Conservation (phyloP, 345 rosid species). For the Raphanus raphanistrum region DNA sequence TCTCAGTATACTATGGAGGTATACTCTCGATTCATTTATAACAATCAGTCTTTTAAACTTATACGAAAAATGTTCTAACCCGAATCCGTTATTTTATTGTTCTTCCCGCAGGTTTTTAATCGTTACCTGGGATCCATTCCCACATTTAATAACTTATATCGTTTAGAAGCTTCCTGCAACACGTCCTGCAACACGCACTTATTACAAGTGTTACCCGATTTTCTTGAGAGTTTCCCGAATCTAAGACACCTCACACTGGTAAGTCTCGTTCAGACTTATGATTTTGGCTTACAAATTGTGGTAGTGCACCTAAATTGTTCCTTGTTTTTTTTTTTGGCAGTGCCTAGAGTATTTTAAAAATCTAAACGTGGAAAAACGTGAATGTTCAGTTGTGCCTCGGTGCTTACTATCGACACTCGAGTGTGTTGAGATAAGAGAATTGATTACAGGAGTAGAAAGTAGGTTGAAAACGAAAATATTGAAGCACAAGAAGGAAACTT, state of each 20-base stretch:
- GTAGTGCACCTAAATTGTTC: background rate
- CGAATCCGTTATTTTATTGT: background rate
- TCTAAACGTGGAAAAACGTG: background rate
- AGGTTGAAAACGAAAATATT: background rate
- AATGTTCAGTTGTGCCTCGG: background rate
- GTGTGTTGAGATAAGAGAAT: background rate
- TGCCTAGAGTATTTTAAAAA: background rate
- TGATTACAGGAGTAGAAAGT: background rate
- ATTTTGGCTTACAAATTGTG: background rate
- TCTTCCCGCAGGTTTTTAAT: background rate
- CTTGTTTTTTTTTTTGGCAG: background rate
- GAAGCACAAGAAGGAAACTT: background rate
- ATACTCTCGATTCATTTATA: background rate
- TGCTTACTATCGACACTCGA: background rate
- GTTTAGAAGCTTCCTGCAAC: background rate
- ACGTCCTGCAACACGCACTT: background rate
- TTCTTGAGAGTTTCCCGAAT: background rate
- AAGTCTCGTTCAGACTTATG: background rate
- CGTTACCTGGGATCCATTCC: background rate
- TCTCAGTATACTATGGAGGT: background rate
- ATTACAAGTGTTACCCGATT: background rate
- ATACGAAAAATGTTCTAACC: background rate
- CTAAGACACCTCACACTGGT: background rate
- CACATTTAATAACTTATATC: background rate
- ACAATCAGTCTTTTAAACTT: background rate